Conservation (phyloP, 257 asterid genomes). For the Gynochthodes officinalis region DNA sequence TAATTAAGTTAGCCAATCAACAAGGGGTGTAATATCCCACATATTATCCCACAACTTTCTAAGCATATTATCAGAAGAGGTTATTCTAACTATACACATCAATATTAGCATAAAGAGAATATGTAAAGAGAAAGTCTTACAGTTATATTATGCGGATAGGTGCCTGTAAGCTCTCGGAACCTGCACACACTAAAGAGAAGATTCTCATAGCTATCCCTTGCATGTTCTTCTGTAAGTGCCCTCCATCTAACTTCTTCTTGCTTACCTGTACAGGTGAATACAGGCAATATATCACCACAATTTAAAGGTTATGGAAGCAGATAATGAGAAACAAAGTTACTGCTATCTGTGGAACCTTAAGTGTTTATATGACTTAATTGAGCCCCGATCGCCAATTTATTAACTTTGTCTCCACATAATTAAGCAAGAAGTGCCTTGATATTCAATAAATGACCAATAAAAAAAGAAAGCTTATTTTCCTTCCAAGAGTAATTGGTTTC, state of each 20-base stretch:
- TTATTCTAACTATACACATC: neutral
- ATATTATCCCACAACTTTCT: too few species aligned
- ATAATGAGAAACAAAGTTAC: too few species aligned
- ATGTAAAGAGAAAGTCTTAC: too few species aligned
- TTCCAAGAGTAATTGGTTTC: neutral
- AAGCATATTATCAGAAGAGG: neutral
- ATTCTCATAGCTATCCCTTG: conserved; percentile 87
- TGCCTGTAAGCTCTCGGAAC: conserved; percentile 91
- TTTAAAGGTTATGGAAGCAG: conserved; percentile 1
- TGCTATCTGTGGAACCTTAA: too few species aligned
- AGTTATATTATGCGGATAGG: conserved; percentile 80
- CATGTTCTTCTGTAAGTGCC: conserved; percentile 71
- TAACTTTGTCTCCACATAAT: neutral
- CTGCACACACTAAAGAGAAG: conserved; percentile 87
- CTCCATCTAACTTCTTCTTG: conserved; percentile 61
- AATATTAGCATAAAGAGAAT: neutral
- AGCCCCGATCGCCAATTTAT: neutral
- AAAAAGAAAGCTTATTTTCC: neutral
- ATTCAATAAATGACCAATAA: neutral
- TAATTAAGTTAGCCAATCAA: neutral
- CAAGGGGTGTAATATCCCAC: too few species aligned
- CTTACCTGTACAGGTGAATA: conserved; percentile 45
- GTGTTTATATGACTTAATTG: neutral
- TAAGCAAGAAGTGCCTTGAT: neutral
- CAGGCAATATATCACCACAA: neutral